phyloP scores from a whole-genome alignment of 2,329 filamentous ascomycete species.

The Trichoderma koningii region DNA sequence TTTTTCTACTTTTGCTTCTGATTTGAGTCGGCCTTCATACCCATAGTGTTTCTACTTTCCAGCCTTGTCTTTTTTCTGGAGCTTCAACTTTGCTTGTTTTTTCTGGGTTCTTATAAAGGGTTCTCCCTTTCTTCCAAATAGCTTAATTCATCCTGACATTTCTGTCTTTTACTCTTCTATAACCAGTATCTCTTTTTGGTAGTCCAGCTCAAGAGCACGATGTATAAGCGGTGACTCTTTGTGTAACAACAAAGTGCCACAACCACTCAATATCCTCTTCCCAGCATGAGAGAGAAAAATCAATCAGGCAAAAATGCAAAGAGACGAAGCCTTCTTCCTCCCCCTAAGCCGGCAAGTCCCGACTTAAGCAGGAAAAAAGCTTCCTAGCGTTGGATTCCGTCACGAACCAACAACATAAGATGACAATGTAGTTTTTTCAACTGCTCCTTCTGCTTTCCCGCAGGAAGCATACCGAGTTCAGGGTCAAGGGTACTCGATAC shows the following conservation, averaged over 20 bases:
- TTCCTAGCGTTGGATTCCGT: constrained; percentile 18
- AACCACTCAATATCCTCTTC: neutral
- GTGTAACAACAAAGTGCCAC: too few species aligned
- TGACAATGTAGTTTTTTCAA: neutral
- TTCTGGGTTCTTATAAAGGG: neutral
- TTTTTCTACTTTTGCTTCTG: constrained; percentile 1
- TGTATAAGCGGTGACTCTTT: too few species aligned
- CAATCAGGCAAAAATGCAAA: neutral
- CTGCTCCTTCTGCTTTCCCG: neutral
- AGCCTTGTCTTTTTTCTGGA: neutral
- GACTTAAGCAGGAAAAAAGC: constrained; percentile 1
- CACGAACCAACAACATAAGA: constrained; percentile 6
- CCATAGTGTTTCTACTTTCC: constrained; percentile 13
- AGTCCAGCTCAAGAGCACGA: too few species aligned
- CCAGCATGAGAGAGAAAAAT: too few species aligned
- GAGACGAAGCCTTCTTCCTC: neutral
- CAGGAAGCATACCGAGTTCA: neutral
- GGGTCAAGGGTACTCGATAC: neutral
- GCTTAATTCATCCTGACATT: too few species aligned
- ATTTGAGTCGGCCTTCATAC: constrained; percentile 13
- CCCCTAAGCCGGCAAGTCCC: constrained; percentile 21
- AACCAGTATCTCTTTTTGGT: too few species aligned
- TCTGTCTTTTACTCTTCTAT: too few species aligned
- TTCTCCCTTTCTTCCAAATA: neutral
- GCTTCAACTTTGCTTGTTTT: neutral